Evolutionary conservation across 441 rosid genomes (phyloP).

Genomic region (Mallotus japonicus): DNA sequence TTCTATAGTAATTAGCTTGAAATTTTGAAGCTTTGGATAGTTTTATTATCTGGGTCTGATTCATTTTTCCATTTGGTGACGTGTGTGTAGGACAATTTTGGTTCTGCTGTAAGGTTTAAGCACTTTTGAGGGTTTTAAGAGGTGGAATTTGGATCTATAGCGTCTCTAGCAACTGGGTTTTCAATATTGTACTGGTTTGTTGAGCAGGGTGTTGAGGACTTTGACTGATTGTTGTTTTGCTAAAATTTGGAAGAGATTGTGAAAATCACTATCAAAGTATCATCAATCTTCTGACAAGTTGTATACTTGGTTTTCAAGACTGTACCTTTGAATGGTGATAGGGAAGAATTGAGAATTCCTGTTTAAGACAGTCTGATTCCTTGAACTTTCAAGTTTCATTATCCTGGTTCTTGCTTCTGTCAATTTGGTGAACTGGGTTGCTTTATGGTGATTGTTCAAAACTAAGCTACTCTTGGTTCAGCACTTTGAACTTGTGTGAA

Average conservation of each 20-base stretch:
- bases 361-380: neutral
- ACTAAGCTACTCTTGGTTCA: slow-evolving; percentile 1
- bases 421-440: slow-evolving; percentile 16
- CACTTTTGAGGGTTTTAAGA: neutral
- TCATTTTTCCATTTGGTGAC: slow-evolving; percentile 24
- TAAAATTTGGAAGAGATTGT: neutral
- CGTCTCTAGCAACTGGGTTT: neutral
- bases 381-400: slow-evolving; percentile 7
- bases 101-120: slow-evolving; percentile 6
- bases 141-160: slow-evolving; percentile 17
- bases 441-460: slow-evolving; percentile 6
- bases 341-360: slow-evolving; percentile 11
- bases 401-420: slow-evolving; percentile 13
- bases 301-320: slow-evolving; percentile 16
- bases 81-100: slow-evolving; percentile 18
- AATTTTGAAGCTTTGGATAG: slow-evolving; percentile 7
- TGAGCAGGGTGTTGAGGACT: neutral
- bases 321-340: slow-evolving; percentile 7
- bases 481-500: slow-evolving; percentile 7
- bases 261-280: neutral
- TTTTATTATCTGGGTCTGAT: slow-evolving; percentile 18
- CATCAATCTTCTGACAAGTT: neutral
- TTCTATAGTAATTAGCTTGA: neutral
- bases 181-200: neutral
- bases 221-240: slow-evolving; percentile 6